Conservation (phyloP, 2,329 filamentous ascomycete species). For the Fusarium sp. region DNA sequence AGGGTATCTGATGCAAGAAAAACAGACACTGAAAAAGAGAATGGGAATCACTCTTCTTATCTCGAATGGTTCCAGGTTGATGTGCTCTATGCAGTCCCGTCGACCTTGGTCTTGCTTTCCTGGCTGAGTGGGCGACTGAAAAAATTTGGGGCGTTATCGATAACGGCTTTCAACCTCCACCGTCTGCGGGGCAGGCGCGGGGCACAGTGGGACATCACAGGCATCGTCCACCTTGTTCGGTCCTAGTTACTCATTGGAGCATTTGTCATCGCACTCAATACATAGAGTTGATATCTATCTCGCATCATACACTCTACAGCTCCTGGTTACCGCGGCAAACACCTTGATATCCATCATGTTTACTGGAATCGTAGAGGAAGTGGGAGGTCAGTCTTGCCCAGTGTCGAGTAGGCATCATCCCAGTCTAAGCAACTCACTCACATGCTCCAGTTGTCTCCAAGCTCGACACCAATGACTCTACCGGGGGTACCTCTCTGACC, state of each 20-base stretch:
- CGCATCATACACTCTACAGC: background rate
- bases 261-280: conserved; percentile 39
- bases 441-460: conserved; percentile 79
- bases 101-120: background rate
- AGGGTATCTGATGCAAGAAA: background rate
- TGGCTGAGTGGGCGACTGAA: conserved; percentile 41
- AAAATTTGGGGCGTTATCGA: conserved; percentile 47
- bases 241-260: conserved; percentile 21
- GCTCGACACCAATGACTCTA: conserved; percentile 82
- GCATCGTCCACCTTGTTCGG: conserved; percentile 1
- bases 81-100: background rate
- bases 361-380: conserved; percentile 91
- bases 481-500: conserved; percentile 89
- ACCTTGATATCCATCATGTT: conserved; percentile 73
- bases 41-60: conserved; percentile 10
- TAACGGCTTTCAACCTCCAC: conserved; percentile 33
- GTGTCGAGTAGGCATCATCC: background rate
- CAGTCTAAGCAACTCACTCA: conserved; percentile 37
- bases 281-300: background rate
- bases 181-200: conserved; percentile 40
- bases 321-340: background rate
- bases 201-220: conserved; percentile 30
- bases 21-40: conserved; percentile 5
- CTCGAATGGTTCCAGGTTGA: background rate
- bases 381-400: conserved; percentile 77